Evolutionary conservation across 2,329 filamentous ascomycete species (phyloP).

Genomic region (Niveomyces coronatus): DNA sequence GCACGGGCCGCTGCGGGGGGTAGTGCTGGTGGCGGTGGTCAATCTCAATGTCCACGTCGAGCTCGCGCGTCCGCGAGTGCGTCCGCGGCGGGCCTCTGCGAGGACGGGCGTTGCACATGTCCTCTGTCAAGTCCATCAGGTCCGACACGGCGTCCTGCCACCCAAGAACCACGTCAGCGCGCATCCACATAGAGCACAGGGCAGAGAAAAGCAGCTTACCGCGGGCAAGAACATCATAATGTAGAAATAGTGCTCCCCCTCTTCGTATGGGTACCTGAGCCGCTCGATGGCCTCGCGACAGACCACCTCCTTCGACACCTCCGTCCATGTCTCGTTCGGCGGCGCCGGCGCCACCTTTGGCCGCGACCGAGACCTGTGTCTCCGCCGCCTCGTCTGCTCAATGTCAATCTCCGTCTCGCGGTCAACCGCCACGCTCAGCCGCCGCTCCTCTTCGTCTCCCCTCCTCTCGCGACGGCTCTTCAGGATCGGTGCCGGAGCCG

Average conservation of each 20-base stretch:
- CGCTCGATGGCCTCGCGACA: constrained; percentile 77
- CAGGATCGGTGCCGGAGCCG: constrained; percentile 16
- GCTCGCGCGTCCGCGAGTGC: neutral
- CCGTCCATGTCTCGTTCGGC: constrained; percentile 76
- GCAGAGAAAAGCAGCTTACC: constrained; percentile 47
- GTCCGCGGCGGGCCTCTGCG: neutral
- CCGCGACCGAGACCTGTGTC: constrained; percentile 36
- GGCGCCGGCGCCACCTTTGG: constrained; percentile 34
- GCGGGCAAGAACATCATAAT: constrained; percentile 82
- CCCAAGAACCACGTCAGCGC: constrained; percentile 18
- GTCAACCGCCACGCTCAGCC: constrained; percentile 35
- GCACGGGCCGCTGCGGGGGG: neutral
- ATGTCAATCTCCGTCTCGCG: constrained; percentile 40
- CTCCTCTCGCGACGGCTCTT: constrained; percentile 22
- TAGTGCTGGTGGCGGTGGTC: constrained; percentile 1
- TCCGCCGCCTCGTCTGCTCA: constrained; percentile 36
- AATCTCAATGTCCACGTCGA: constrained; percentile 10
- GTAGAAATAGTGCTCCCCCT: constrained; percentile 84
- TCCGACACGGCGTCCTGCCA: constrained; percentile 1
- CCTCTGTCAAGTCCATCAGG: constrained; percentile 6
- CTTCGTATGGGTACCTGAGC: constrained; percentile 78
- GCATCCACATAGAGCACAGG: neutral
- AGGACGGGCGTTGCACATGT: neutral
- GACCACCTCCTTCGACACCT: constrained; percentile 90
- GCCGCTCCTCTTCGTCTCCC: constrained; percentile 21